Base-by-base conservation (phyloP, 2,329 filamentous ascomycete genomes). In the Cephalotrichum gorgonifer region DNA sequence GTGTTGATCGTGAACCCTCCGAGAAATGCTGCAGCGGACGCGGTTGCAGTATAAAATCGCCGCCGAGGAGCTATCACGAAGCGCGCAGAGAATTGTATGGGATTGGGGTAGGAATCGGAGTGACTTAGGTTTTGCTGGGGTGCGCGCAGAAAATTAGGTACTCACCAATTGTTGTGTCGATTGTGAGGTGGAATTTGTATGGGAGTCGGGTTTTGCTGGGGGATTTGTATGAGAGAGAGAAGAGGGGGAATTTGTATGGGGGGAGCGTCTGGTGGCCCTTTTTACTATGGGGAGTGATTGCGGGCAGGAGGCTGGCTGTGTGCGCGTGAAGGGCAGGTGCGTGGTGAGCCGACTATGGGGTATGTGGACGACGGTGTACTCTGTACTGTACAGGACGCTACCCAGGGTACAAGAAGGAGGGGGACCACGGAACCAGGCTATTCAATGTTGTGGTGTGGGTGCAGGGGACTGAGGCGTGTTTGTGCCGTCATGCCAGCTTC, bases 281-380 rank as follows among this genome's bases (percentile, higher is more conserved):
- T 80, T 80, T 78, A 79, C 75, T 78, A 75, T 75, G 75, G 71
- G 66, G 73, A 73, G 72, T 79, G 75, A 78, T 79, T 79, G 74
- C 68, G 72, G 42, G 47, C 31, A 43, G 38, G 22, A 28, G 42
- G 12, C 47, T 31, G 28, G 42, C 15, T 31, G 42, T 30, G 33
- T 22, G 20, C 27, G 41, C 27, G 47, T 38, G 47, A 27, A 44
- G 27, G 27, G 25, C 27, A 14, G 23, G 41, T 23, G 42, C 42
- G 25, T 27, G 42, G 42, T 27, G 27, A 20, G 17, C 35, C 9
- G n/a, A 33, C 30, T 39, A 33, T 8, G 30, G 25, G 26, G 35
- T 39, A 39, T 39, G 35, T 20, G 35, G 35, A 39, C 35, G 22
- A 39, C 22, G 35, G 35, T 39, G 35, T 39, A 39, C 35, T 39